Evolutionary conservation across 2,329 filamentous ascomycete species (phyloP).

Genomic region (Hymenoscyphus albidus): DNA sequence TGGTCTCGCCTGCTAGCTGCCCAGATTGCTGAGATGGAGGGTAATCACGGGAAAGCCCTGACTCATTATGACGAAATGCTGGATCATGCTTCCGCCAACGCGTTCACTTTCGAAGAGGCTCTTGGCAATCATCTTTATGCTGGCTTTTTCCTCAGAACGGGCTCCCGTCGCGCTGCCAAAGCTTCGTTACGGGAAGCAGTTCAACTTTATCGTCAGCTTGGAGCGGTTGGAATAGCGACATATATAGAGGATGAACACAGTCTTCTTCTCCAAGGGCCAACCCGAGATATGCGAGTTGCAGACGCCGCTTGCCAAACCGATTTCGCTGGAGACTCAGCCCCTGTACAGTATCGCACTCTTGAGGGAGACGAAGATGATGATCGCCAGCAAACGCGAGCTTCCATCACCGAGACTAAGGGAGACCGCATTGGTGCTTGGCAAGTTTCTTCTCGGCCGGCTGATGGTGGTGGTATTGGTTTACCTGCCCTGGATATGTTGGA

Average conservation of each 20-base stretch:
- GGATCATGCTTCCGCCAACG: slow-evolving; percentile 66
- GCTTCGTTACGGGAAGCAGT: slow-evolving; percentile 66
- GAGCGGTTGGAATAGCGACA: slow-evolving; percentile 65
- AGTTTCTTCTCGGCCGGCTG: slow-evolving; percentile 50
- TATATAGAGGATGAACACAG: slow-evolving; percentile 66
- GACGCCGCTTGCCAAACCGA: slow-evolving; percentile 70
- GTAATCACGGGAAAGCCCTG: slow-evolving; percentile 55
- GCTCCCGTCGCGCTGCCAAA: slow-evolving; percentile 63
- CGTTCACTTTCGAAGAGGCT: slow-evolving; percentile 67
- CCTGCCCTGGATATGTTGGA: slow-evolving; percentile 81
- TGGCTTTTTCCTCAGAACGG: slow-evolving; percentile 62
- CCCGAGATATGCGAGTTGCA: slow-evolving; percentile 52
- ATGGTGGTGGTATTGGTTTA: slow-evolving; percentile 57
- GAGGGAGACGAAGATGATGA: slow-evolving; percentile 39
- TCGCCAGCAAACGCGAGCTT: slow-evolving; percentile 39
- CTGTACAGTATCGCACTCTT: slow-evolving; percentile 49
- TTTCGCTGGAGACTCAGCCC: slow-evolving; percentile 54
- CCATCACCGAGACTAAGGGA: slow-evolving; percentile 46
- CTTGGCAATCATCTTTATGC: slow-evolving; percentile 71
- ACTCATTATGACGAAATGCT: slow-evolving; percentile 65
- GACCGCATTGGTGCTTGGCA: slow-evolving; percentile 62
- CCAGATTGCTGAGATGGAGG: slow-evolving; percentile 61
- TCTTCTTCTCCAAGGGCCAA: slow-evolving; percentile 61
- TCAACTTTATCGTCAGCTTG: slow-evolving; percentile 63
- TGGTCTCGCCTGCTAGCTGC: slow-evolving; percentile 68